Percentiles rank a stretch among this genome's conserved stretches.
phyloP scores from a whole-genome alignment of 768 basidiomycete species.

The Goffeauzyma gilvescens region DNA sequence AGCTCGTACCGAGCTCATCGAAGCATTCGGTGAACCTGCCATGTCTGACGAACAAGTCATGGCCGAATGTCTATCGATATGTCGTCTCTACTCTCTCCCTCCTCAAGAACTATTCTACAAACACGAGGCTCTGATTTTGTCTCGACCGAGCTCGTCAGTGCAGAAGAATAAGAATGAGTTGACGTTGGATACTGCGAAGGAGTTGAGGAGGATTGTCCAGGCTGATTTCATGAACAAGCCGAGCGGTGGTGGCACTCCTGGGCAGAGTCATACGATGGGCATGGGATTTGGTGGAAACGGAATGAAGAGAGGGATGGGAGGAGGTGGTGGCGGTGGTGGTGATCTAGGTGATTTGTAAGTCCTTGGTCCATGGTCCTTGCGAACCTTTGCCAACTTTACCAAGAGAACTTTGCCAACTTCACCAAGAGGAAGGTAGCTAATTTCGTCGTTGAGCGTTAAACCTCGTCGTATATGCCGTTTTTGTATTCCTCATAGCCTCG shows the following conservation, averaged over 20 bases:
- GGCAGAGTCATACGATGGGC: background rate
- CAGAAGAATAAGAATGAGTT: constrained; percentile 14
- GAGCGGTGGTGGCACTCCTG: constrained; percentile 1
- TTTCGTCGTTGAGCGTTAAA: no score
- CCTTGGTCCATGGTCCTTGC: no score
- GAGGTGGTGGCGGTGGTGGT: constrained; percentile 1
- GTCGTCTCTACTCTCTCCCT: constrained; percentile 32
- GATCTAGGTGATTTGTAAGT: constrained; percentile 31
- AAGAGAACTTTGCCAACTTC: no score
- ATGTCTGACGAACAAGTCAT: background rate
- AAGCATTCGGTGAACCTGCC: background rate
- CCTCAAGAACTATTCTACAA: constrained; percentile 35
- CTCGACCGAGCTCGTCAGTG: constrained; percentile 8
- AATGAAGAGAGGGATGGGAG: constrained; percentile 13
- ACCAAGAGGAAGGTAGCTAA: no score
- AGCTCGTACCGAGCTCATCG: background rate
- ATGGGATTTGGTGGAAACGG: constrained; percentile 13
- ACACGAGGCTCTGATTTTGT: constrained; percentile 36
- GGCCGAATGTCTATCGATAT: constrained; percentile 25
- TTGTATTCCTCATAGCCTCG: no score
- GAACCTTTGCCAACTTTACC: no score
- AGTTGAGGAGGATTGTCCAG: constrained; percentile 31
- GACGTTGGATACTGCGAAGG: constrained; percentile 25
- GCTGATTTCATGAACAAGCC: constrained; percentile 11
- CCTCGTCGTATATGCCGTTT: no score